These are phyloP conservation scores for Diutina sp. DNA, from an alignment of 1,139 yeast species.

Conservation along the genomic window DNA sequence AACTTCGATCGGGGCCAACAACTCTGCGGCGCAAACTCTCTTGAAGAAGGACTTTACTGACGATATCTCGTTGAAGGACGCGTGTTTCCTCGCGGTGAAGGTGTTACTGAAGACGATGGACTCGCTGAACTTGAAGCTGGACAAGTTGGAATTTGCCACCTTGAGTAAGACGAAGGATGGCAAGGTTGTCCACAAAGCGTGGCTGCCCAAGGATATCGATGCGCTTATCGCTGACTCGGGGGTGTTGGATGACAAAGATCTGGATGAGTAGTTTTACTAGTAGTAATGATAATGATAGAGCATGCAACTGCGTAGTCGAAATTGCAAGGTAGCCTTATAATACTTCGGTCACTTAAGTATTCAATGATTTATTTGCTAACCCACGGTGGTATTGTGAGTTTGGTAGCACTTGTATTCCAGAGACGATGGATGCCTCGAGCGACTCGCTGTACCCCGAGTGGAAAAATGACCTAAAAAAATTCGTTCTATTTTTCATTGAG, in stretches of 20 bases:
- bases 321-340: too few relatives aligned
- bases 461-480: too few relatives aligned
- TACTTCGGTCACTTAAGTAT: not conserved
- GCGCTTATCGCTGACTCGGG: constrained; percentile 63
- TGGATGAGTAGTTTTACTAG: constrained; percentile 9
- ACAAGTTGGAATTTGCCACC: constrained; percentile 85
- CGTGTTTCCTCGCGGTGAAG: constrained; percentile 79
- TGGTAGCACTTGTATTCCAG: too few relatives aligned
- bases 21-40: constrained; percentile 89
- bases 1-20: constrained; percentile 92
- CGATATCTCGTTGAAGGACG: constrained; percentile 63
- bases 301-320: not conserved
- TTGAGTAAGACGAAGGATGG: constrained; percentile 33
- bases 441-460: too few relatives aligned
- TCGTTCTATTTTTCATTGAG: too few relatives aligned
- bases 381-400: too few relatives aligned
- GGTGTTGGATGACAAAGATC: constrained; percentile 33
- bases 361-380: too few relatives aligned
- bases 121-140: constrained; percentile 70
- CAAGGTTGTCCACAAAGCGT: constrained; percentile 52
- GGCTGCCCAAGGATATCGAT: constrained; percentile 72
- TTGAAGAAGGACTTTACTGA: constrained; percentile 92
- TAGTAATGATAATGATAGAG: not conserved
- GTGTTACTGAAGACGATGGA: constrained; percentile 94
- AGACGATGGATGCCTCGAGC: too few relatives aligned